Evolutionary conservation across 1,284 basidiomycete genomes (phyloP), one percentile per base, ranked within the genome.

Genomic region (Microstroma glucosiphilum): DNA sequence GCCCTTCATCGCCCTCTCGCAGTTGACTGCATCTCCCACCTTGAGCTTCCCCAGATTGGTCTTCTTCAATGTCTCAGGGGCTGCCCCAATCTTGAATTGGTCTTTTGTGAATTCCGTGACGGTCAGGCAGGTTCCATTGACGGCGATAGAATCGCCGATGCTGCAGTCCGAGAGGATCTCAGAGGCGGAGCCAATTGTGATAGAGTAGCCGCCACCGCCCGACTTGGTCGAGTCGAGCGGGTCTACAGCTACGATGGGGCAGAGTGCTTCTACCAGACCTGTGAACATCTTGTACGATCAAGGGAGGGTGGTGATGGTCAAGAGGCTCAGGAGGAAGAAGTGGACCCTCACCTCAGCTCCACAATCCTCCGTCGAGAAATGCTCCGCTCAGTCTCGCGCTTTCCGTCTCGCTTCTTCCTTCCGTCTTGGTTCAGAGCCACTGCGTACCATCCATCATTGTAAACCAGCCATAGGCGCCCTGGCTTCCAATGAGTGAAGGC

Each of bases 61-160:
- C 81, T 89, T 91, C 71, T 87, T 82, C 76, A 96, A 92, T 40
- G 92, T 96, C 80, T 98, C 93, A 65, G 87, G 87, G 80, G 98
- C 96, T 65, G 98, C 85, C 90, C 97, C 97, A 66, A 99, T 86
- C 42, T 88, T 87, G 79, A 98, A 96, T 57, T 83, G 85, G 13
- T 72, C 53, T 46, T 48, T 60, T 13, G 79, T 76, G 72, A 92
- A 90, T 74, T 90, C 82, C 6, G 89, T 93, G 55, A 96, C 93
- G 0, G 94, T 98, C 69, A 99, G 80, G 79, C 94, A 90, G 26
- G 84, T 61, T 43, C 49, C 88, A 71, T 89, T 89, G 75, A 90
- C 88, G 56, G 91, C 89, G 68, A 99, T 97, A 56, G 90, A 93
- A 81, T 98, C 96, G 12, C 96, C 94, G 61, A 93, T 84, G 69